Conservation (phyloP, 2,329 filamentous ascomycete genomes). For the Dactylellina sp. region DNA sequence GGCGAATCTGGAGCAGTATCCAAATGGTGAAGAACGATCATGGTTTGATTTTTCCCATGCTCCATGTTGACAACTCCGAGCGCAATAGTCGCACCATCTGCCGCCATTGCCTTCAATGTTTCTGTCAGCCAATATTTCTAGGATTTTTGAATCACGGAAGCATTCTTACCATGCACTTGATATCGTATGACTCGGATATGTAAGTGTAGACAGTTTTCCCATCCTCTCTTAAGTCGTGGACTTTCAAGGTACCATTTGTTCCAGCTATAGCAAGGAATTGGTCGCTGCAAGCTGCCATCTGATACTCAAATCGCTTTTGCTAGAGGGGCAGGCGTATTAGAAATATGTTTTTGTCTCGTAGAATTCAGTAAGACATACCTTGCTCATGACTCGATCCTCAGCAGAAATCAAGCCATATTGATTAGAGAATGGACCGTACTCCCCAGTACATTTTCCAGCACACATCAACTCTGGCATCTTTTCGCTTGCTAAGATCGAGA, state of each 20-base stretch:
- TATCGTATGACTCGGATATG: slow-evolving; percentile 56
- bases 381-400: slow-evolving; percentile 54
- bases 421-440: slow-evolving; percentile 50
- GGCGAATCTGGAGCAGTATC: slow-evolving; percentile 38
- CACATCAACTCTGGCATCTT: slow-evolving; percentile 50
- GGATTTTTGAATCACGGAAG: not conserved
- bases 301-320: slow-evolving; percentile 54
- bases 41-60: slow-evolving; percentile 54
- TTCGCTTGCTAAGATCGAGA: slow-evolving; percentile 52
- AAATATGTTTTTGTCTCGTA: not conserved
- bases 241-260: slow-evolving; percentile 51
- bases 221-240: slow-evolving; percentile 50
- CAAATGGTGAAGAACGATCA: slow-evolving; percentile 55
- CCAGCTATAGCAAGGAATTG: slow-evolving; percentile 52
- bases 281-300: slow-evolving; percentile 49
- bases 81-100: slow-evolving; percentile 48
- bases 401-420: slow-evolving; percentile 46
- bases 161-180: slow-evolving; percentile 54
- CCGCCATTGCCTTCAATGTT: slow-evolving; percentile 41
- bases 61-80: slow-evolving; percentile 55
- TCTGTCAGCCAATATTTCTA: slow-evolving; percentile 2
- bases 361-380: slow-evolving; percentile 13
- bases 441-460: slow-evolving; percentile 45
- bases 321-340: slow-evolving; percentile 13
- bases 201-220: slow-evolving; percentile 53